Percentiles rank a stretch among this genome's conserved stretches.
Conservation (phyloP, 202 grass and related monocot genomes). For the Schoenoplectus triqueter region DNA sequence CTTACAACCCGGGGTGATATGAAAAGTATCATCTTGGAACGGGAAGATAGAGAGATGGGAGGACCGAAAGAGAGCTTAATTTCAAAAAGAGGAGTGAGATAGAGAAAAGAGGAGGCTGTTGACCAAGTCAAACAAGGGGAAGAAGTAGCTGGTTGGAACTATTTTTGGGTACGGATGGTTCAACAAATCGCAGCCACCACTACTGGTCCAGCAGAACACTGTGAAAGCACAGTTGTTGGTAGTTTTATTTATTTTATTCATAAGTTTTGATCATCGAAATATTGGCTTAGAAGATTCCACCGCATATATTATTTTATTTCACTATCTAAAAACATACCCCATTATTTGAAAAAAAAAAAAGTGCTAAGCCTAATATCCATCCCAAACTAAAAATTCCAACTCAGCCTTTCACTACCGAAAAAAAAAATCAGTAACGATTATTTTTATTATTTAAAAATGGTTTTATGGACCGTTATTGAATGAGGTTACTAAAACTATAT, state of each 20-base stretch:
- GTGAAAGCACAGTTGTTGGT: not conserved
- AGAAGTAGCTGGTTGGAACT: slow-evolving; percentile 21
- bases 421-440: too few species aligned
- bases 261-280: not conserved
- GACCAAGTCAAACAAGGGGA: slow-evolving; percentile 19
- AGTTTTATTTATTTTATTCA: slow-evolving; percentile 11
- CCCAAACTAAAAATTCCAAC: too few species aligned
- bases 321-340: not conserved
- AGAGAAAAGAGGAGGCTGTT: not conserved
- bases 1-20: slow-evolving; percentile 13
- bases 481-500: too few species aligned
- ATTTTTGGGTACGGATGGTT: slow-evolving; percentile 28
- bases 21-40: not conserved
- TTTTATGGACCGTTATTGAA: too few species aligned
- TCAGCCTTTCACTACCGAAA: too few species aligned
- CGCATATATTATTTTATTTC: not conserved
- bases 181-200: slow-evolving; percentile 30
- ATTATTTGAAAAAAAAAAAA: too few species aligned
- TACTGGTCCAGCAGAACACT: not conserved
- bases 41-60: not conserved
- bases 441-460: too few species aligned
- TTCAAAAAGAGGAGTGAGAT: not conserved
- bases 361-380: too few species aligned
- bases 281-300: not conserved
- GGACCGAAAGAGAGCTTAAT: not conserved